Percentiles rank a stretch among this genome's conserved stretches.
Evolutionary conservation across 1,139 yeast species (phyloP).

Genomic region (Scheffersomyces titani): DNA sequence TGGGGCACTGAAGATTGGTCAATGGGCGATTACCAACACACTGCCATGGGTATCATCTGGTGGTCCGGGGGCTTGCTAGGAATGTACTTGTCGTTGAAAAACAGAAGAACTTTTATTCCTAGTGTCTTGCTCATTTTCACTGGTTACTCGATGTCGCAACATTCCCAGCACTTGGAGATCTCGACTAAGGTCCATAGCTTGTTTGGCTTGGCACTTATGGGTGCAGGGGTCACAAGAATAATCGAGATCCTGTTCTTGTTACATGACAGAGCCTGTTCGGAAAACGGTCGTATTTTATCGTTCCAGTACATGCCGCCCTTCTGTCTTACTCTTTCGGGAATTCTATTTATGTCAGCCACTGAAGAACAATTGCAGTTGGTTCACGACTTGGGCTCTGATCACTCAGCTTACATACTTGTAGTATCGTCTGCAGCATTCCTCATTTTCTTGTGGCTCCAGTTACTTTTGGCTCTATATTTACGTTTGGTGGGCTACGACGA

Average conservation of each 20-base stretch:
- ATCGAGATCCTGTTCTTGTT: conserved; percentile 76
- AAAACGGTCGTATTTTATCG: conserved; percentile 53
- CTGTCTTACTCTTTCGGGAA: conserved; percentile 74
- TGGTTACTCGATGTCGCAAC: conserved; percentile 94
- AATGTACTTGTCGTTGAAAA: conserved; percentile 65
- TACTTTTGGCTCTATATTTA: conserved; percentile 59
- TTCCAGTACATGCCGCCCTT: conserved; percentile 88
- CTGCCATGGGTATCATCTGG: conserved; percentile 95
- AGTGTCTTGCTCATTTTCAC: conserved; percentile 79
- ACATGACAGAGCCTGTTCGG: conserved; percentile 50
- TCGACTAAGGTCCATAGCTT: conserved; percentile 86
- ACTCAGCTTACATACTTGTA: conserved; percentile 78
- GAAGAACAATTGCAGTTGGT: conserved; percentile 83
- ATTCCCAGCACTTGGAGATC: conserved; percentile 69
- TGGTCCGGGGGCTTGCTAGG: conserved; percentile 94
- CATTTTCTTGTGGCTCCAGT: conserved; percentile 64
- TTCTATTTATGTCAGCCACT: conserved; percentile 86
- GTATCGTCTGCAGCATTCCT: conserved; percentile 74
- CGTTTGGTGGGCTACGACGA: conserved; percentile 50
- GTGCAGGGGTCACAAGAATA: conserved; percentile 73
- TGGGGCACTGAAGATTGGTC: conserved; percentile 90
- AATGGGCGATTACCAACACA: conserved; percentile 91
- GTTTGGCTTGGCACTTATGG: conserved; percentile 80
- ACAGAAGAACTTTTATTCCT: conserved; percentile 75
- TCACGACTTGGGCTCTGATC: conserved; percentile 75